Evolutionary conservation across 768 basidiomycete genomes (phyloP).

Genomic region (Pisolithus sp.): DNA sequence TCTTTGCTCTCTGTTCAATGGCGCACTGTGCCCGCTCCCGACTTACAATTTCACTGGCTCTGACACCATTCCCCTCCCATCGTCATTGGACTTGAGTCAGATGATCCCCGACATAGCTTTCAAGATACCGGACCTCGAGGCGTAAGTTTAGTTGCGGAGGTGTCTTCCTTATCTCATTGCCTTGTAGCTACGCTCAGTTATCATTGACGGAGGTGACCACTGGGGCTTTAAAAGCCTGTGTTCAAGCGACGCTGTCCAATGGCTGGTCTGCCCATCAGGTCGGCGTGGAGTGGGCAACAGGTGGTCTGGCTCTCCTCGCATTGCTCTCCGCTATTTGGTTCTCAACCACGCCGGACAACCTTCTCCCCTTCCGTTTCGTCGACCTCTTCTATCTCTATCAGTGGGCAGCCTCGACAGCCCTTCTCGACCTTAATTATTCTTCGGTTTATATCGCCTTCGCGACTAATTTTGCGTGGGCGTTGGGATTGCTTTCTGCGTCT

Average conservation of each 20-base stretch:
- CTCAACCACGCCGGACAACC: constrained; percentile 47
- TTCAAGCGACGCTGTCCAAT: constrained; percentile 89
- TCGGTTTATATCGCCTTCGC: constrained; percentile 74
- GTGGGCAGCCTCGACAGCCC: constrained; percentile 68
- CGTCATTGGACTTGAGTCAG: constrained; percentile 46
- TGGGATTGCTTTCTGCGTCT: constrained; percentile 63
- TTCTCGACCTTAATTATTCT: constrained; percentile 86
- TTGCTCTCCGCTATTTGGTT: constrained; percentile 48
- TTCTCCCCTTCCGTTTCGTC: constrained; percentile 71
- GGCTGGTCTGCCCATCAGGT: constrained; percentile 76
- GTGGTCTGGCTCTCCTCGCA: constrained; percentile 56
- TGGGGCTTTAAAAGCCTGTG: constrained; percentile 74
- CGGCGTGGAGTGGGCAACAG: constrained; percentile 75
- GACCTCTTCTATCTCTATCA: constrained; percentile 83
- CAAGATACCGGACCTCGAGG: constrained; percentile 86
- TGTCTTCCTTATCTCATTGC: constrained; percentile 3
- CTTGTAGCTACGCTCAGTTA: constrained; percentile 58
- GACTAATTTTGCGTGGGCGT: constrained; percentile 84
- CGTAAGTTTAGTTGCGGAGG: constrained; percentile 22
- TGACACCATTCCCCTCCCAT: constrained; percentile 59
- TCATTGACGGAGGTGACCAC: constrained; percentile 63
- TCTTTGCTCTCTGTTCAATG: constrained; percentile 71
- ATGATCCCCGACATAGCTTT: constrained; percentile 78
- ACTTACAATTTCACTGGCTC: constrained; percentile 86
- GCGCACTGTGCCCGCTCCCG: constrained; percentile 77